These are phyloP conservation scores for Lyophyllum decastes DNA, from an alignment of 768 basidiomycete genomes.

Conservation along the genomic window DNA sequence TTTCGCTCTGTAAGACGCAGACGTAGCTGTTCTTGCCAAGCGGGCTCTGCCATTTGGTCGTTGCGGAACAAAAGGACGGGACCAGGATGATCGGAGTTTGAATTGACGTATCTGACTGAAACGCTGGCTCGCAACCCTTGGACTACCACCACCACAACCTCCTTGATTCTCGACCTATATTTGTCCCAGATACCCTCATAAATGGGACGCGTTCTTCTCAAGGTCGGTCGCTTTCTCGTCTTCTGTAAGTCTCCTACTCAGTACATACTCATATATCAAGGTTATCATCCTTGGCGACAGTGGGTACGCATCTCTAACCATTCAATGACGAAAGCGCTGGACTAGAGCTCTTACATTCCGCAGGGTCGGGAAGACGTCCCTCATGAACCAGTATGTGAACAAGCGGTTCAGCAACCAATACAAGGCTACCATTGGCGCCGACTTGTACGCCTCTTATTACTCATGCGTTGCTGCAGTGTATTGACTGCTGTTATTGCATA, in stretches of 20 bases:
- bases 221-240: conserved; percentile 45
- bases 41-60: conserved; percentile 70
- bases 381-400: conserved; percentile 99
- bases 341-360: background rate
- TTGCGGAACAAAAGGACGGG: conserved; percentile 9
- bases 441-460: conserved; percentile 68
- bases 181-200: conserved; percentile 22
- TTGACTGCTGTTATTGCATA: conserved; percentile 17
- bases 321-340: conserved; percentile 12
- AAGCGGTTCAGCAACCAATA: conserved; percentile 99
- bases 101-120: conserved; percentile 33
- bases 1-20: conserved; percentile 84
- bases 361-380: conserved; percentile 98
- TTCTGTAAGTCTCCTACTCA: background rate
- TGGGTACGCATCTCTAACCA: conserved; percentile 58
- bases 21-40: conserved; percentile 83
- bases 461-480: conserved; percentile 14
- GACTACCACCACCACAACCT: conserved; percentile 24
- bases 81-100: conserved; percentile 39
- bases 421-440: conserved; percentile 98
- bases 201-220: conserved; percentile 88
- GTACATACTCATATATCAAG: conserved; percentile 39
- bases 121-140: conserved; percentile 14
- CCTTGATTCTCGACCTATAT: conserved; percentile 16
- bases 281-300: conserved; percentile 99